These are phyloP conservation scores for Phytomonas sp. DNA, from an alignment of 208 protist genomes.

Conservation along the genomic window DNA sequence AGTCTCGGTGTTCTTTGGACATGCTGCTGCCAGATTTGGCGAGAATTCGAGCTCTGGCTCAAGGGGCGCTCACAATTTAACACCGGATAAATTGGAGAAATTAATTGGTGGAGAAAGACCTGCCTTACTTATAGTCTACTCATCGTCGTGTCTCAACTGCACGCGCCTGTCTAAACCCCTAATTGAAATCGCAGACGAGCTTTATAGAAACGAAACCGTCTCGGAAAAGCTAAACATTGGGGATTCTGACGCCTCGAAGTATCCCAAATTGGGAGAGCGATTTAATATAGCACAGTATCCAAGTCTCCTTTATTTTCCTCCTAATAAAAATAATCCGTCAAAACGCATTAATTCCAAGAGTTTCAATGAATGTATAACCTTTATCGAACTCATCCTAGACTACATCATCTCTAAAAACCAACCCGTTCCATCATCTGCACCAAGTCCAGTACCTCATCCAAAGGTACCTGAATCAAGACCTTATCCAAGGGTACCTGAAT, in stretches of 20 bases:
- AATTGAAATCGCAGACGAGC: background rate
- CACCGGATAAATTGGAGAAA: conserved; percentile 37
- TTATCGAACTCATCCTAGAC: background rate
- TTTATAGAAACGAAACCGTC: conserved; percentile 2
- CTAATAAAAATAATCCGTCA: background rate
- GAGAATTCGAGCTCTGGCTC: conserved; percentile 24
- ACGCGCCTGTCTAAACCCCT: conserved; percentile 47
- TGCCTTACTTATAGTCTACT: conserved; percentile 81
- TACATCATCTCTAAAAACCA: background rate
- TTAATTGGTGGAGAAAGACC: conserved; percentile 34
- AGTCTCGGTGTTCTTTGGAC: conserved; percentile 12
- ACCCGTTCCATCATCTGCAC: too few species aligned
- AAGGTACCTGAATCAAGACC: too few species aligned
- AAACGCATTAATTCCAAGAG: background rate
- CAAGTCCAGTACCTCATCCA: too few species aligned
- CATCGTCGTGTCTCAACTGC: conserved; percentile 85
- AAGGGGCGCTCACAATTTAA: conserved; percentile 36
- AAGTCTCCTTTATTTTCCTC: conserved; percentile 71
- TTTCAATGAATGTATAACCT: background rate
- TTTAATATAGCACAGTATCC: conserved; percentile 51
- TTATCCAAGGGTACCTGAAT: too few species aligned
- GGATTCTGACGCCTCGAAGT: conserved; percentile 48
- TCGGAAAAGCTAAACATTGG: conserved; percentile 43
- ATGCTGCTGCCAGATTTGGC: conserved; percentile 7
- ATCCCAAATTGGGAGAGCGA: conserved; percentile 27